phyloP scores from a whole-genome alignment of 371 early-diverging fungal genomes.

The Synchytrium microbalum region DNA sequence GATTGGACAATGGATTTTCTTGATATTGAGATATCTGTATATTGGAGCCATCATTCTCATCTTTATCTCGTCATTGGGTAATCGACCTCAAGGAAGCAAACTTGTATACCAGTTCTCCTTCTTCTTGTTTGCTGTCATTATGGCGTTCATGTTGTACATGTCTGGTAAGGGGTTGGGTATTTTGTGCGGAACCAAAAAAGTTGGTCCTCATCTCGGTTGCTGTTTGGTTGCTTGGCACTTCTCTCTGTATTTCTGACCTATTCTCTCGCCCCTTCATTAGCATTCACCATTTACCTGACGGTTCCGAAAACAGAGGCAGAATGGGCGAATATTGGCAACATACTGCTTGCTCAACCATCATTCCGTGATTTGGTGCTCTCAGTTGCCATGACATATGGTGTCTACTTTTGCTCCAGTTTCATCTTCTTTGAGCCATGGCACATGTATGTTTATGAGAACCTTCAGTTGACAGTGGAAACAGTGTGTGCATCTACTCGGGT shows the following conservation, averaged over 20 bases:
- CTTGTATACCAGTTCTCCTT: constrained; percentile 41
- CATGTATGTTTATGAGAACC: constrained; percentile 20
- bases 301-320: constrained; percentile 4
- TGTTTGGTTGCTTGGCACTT: too few relatives aligned
- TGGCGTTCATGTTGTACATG: constrained; percentile 65
- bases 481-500: too few relatives aligned
- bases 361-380: constrained; percentile 78
- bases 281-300: constrained; percentile 8
- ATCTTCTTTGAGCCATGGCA: constrained; percentile 34
- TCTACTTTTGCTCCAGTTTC: constrained; percentile 46
- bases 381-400: constrained; percentile 67
- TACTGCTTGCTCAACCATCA: constrained; percentile 20
- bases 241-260: background rate
- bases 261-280: background rate
- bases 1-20: constrained; percentile 24
- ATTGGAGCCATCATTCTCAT: constrained; percentile 62
- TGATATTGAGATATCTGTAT: constrained; percentile 59
- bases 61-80: constrained; percentile 84
- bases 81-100: constrained; percentile 81
- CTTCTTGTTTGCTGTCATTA: constrained; percentile 61
- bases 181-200: constrained; percentile 10
- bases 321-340: constrained; percentile 7
- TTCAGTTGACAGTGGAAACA: too few relatives aligned
- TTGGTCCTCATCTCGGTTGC: background rate
- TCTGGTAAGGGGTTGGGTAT: constrained; percentile 16